Conservation (phyloP, 1,284 basidiomycete species). For the Tylopilus orsonianus region DNA sequence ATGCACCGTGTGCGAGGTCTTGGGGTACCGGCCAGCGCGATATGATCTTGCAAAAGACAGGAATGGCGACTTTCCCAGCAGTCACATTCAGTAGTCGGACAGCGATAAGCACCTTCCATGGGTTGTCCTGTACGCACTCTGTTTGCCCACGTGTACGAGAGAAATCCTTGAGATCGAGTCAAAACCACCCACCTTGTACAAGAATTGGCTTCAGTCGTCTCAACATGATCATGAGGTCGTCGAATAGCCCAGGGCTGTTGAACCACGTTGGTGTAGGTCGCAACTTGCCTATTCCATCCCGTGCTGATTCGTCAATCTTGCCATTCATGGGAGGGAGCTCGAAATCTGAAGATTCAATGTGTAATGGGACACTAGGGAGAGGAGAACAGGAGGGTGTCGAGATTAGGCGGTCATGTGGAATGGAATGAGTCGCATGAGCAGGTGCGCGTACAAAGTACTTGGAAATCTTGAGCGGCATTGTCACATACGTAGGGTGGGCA, state of each 20-base stretch:
- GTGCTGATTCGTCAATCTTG: background rate
- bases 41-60: constrained; percentile 51
- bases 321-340: background rate
- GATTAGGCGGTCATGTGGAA: background rate
- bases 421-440: background rate
- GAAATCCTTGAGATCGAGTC: background rate
- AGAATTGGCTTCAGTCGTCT: constrained; percentile 30
- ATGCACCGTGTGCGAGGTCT: constrained; percentile 48
- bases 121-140: constrained; percentile 30
- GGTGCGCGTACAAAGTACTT: constrained; percentile 21
- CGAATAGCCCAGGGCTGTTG: constrained; percentile 8
- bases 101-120: constrained; percentile 35
- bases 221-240: constrained; percentile 30
- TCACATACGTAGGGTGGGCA: background rate
- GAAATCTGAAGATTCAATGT: constrained; percentile 4
- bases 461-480: constrained; percentile 10
- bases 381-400: constrained; percentile 12
- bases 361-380: constrained; percentile 2
- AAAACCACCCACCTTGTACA: background rate
- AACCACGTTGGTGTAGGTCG: background rate
- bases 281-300: background rate
- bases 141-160: constrained; percentile 13
- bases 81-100: constrained; percentile 34
- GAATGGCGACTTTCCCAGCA: constrained; percentile 31
- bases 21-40: constrained; percentile 52